Conservation (phyloP, 495 filamentous ascomycete genomes). For the Neurospora tetraspora region DNA sequence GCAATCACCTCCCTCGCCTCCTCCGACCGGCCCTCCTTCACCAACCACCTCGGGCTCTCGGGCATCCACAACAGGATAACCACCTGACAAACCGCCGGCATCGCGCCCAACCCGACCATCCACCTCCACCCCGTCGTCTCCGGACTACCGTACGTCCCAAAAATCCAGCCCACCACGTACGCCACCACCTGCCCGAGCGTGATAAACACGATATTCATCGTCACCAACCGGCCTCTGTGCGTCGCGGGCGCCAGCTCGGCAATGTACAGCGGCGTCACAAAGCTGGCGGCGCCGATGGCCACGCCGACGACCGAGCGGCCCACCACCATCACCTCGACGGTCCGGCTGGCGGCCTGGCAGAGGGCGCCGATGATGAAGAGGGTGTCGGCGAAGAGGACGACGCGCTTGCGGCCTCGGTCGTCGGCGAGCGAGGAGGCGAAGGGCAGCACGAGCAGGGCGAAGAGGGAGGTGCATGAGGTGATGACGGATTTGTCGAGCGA, state of each 20-base stretch:
- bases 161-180: slow-evolving; percentile 66
- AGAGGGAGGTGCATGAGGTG: slow-evolving; percentile 70
- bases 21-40: slow-evolving; percentile 49
- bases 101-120: slow-evolving; percentile 79
- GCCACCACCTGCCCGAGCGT: slow-evolving; percentile 80
- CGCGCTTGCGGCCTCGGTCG: slow-evolving; percentile 56
- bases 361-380: slow-evolving; percentile 70
- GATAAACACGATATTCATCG: slow-evolving; percentile 68
- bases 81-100: slow-evolving; percentile 65
- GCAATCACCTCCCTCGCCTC: slow-evolving; percentile 53
- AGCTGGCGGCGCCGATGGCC: slow-evolving; percentile 73
- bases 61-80: slow-evolving; percentile 58
- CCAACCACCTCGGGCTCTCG: slow-evolving; percentile 80
- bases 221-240: slow-evolving; percentile 66
- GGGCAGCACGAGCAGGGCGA: slow-evolving; percentile 70
- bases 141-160: slow-evolving; percentile 38
- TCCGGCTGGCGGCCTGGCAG: slow-evolving; percentile 53
- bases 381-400: slow-evolving; percentile 69
- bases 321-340: slow-evolving; percentile 62
- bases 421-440: slow-evolving; percentile 69
- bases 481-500: slow-evolving; percentile 77
- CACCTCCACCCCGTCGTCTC: slow-evolving; percentile 63
- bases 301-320: slow-evolving; percentile 72
- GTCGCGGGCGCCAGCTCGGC: slow-evolving; percentile 72
- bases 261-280: slow-evolving; percentile 78